phyloP scores from a whole-genome alignment of 129 eudicot genomes.

The Kitagawia praeruptora region DNA sequence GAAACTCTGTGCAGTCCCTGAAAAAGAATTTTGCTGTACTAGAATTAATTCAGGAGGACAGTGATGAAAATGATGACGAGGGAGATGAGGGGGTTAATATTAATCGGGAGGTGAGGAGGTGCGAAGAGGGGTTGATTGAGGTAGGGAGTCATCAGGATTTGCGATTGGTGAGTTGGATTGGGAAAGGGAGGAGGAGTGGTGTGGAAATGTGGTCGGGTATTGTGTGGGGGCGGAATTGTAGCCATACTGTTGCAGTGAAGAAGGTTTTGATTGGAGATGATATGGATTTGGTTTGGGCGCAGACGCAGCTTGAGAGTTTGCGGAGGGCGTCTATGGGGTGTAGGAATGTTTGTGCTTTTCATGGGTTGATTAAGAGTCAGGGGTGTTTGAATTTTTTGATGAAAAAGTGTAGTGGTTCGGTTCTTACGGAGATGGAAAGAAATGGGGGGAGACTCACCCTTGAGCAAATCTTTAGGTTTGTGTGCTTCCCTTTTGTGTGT shows the following conservation, averaged over 20 bases:
- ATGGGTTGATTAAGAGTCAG: conserved; percentile 52
- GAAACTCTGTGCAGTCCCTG: conserved; percentile 74
- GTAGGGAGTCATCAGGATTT: conserved; percentile 52
- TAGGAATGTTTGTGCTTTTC: conserved; percentile 78
- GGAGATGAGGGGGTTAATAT: conserved; percentile 30
- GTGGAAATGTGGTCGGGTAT: conserved; percentile 81
- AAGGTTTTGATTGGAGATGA: conserved; percentile 58
- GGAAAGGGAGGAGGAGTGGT: conserved; percentile 35
- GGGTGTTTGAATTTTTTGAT: conserved; percentile 53
- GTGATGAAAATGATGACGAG: conserved; percentile 27
- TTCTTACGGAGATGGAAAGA: conserved; percentile 69
- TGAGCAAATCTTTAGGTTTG: conserved; percentile 81
- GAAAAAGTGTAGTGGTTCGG: conserved; percentile 80
- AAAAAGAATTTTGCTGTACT: conserved; percentile 74
- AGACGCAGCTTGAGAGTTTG: conserved; percentile 60
- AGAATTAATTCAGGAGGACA: conserved; percentile 26
- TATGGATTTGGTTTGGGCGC: conserved; percentile 81
- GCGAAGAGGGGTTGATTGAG: conserved; percentile 36
- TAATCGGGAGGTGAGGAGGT: neutral
- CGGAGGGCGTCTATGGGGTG: conserved; percentile 83
- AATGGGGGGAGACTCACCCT: conserved; percentile 91
- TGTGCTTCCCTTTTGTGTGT: neutral
- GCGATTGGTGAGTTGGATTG: conserved; percentile 57
- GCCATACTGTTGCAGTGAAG: conserved; percentile 87
- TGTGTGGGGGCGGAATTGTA: conserved; percentile 43